phyloP scores from a whole-genome alignment of 208 protist species.

The Trypanosoma conorhini region DNA sequence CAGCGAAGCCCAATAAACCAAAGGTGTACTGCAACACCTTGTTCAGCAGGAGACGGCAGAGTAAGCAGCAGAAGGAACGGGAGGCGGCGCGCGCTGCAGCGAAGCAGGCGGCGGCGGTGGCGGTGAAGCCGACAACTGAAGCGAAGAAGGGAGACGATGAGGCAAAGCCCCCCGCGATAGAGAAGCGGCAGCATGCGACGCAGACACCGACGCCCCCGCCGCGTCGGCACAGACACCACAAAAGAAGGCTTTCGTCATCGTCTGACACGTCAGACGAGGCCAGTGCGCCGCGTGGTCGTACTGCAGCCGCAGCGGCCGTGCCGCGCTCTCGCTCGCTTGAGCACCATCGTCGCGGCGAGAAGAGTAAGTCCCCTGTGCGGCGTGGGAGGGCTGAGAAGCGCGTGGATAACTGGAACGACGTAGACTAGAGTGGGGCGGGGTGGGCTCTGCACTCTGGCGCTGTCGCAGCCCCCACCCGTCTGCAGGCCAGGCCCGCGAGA shows the following conservation, averaged over 20 bases:
- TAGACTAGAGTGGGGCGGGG: neutral
- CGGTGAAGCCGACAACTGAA: constrained; percentile 9
- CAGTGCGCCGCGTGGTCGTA: neutral
- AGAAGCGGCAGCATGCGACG: neutral
- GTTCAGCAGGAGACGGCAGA: neutral
- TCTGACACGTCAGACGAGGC: neutral
- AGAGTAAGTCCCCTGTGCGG: neutral
- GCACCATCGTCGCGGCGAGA: neutral
- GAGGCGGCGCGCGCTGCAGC: constrained; percentile 14
- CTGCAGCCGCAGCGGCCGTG: too few species aligned
- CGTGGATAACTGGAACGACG: neutral
- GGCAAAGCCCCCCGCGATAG: neutral
- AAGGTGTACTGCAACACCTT: neutral
- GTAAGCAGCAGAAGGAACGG: constrained; percentile 6
- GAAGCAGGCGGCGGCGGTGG: constrained; percentile 2
- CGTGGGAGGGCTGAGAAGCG: neutral
- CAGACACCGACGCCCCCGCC: neutral
- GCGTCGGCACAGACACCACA: neutral
- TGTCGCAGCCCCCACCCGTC: too few species aligned
- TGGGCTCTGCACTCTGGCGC: neutral
- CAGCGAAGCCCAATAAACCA: neutral
- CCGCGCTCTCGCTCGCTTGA: neutral
- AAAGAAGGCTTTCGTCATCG: neutral
- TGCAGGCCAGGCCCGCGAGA: neutral
- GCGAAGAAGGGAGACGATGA: neutral